Base-by-base conservation (phyloP, 768 basidiomycete genomes). In the Tremella mesenterica region DNA sequence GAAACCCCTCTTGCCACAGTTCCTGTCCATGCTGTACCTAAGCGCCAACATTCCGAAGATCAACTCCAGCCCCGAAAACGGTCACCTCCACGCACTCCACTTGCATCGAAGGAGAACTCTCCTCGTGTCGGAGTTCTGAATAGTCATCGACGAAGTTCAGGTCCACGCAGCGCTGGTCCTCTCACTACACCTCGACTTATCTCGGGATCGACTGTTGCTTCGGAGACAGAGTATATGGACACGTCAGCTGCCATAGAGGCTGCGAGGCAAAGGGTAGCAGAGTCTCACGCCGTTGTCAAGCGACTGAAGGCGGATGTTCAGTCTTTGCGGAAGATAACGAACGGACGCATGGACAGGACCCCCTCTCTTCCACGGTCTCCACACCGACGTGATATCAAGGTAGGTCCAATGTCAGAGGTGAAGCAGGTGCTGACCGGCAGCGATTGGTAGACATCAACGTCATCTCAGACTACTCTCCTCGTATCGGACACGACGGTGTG, bases 251-350 rank as follows among this genome's bases (percentile, higher is more conserved):
- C 64, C 21, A 23, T 63, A 6, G 48, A 53, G 5, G 43, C 49
- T 9, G 47, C 54, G 2, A 34, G 43, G 3, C 50, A 59, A 36
- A 58, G 50, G 39, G 58, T 89, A 54, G 84, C 84, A 50, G 81
- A 79, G 9, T 84, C 85, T 4, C 79, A 81, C 33, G 80, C 81
- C 33, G 79, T 81, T 14, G 76, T 88, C 52, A 90, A 88, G 74
- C 80, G 83, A 26, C 83, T 92, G 58, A 84, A 80, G 65, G 70
- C 83, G 16, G 86, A 89, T 58, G 71, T 83, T 1, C 49, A 69
- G 1, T 48, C 41, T 10, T 31, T 71, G 18, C 56, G 62, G 38
- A 66, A 58, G 34, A 45, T 66, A 9, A 47, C 56, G n/a, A 30
- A 52, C 4, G n/a, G 23, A 16, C 23, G 28, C 16, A 16, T 63